phyloP scores from a whole-genome alignment of 768 basidiomycete genomes.

The Kwoniella heveanensis region DNA sequence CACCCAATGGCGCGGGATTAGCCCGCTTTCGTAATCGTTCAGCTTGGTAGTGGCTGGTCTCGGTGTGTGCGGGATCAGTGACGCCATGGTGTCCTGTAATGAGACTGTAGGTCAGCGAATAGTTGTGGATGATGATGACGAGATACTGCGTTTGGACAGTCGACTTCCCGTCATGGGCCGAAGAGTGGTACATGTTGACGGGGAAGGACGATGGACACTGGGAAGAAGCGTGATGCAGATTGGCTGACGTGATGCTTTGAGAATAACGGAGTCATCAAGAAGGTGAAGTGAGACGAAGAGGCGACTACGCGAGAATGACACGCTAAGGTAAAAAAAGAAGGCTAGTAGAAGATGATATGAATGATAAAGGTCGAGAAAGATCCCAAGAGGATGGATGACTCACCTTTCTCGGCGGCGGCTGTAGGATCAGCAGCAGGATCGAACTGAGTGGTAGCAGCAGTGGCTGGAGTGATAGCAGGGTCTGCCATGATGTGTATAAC shows the following conservation, averaged over 20 bases:
- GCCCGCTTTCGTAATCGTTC: constrained; percentile 3
- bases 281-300: background rate
- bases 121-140: too few relatives aligned
- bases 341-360: background rate
- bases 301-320: background rate
- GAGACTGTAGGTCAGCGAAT: too few relatives aligned
- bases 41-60: constrained; percentile 2
- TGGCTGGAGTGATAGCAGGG: background rate
- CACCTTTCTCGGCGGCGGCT: constrained; percentile 15
- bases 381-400: too few relatives aligned
- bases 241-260: too few relatives aligned
- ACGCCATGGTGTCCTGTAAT: background rate
- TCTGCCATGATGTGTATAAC: background rate
- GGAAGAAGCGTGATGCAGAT: too few relatives aligned
- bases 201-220: background rate
- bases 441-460: constrained; percentile 1
- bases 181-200: too few relatives aligned
- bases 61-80: background rate
- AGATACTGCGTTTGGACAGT: too few relatives aligned
- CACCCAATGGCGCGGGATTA: constrained; percentile 19
- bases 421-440: constrained; percentile 8
- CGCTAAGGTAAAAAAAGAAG: background rate
- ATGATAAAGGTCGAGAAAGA: background rate
- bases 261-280: too few relatives aligned
- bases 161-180: too few relatives aligned